Conservation (phyloP, 768 basidiomycete genomes). For the Aureoboletus auriporus region DNA sequence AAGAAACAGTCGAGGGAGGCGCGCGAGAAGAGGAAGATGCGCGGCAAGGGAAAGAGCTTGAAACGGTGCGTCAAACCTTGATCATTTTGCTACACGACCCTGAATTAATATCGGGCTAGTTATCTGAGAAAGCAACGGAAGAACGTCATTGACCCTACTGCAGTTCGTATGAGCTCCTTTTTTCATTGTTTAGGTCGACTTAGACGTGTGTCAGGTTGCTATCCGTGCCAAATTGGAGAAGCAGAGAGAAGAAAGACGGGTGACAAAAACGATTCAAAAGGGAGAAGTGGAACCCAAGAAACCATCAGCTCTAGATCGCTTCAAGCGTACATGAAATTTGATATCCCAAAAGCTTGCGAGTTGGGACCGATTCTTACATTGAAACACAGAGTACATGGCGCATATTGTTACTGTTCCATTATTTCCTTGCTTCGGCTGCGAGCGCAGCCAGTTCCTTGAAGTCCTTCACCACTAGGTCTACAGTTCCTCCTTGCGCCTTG, state of each 20-base stretch:
- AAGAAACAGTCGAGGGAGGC: conserved; percentile 20
- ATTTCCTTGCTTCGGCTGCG: conserved; percentile 12
- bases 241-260: conserved; percentile 44
- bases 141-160: conserved; percentile 86
- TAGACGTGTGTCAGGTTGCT: conserved; percentile 37
- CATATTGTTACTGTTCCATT: neutral
- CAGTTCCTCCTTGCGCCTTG: conserved; percentile 53
- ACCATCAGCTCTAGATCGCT: conserved; percentile 34
- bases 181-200: neutral
- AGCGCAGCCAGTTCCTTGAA: conserved; percentile 45
- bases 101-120: conserved; percentile 24
- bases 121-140: conserved; percentile 89
- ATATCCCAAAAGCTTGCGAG: neutral
- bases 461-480: conserved; percentile 52
- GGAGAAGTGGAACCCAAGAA: conserved; percentile 27
- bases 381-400: too few species aligned
- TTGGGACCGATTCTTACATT: too few species aligned
- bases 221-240: conserved; percentile 65
- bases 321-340: conserved; percentile 23
- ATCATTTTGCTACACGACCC: too few species aligned
- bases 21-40: conserved; percentile 74
- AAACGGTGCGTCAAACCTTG: conserved; percentile 51
- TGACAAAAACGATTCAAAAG: conserved; percentile 32
- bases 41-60: conserved; percentile 82
- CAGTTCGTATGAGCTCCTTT: conserved; percentile 39